These are phyloP conservation scores for Cercospora brassicicola DNA, from an alignment of 2,329 filamentous ascomycete genomes.

Conservation along the genomic window DNA sequence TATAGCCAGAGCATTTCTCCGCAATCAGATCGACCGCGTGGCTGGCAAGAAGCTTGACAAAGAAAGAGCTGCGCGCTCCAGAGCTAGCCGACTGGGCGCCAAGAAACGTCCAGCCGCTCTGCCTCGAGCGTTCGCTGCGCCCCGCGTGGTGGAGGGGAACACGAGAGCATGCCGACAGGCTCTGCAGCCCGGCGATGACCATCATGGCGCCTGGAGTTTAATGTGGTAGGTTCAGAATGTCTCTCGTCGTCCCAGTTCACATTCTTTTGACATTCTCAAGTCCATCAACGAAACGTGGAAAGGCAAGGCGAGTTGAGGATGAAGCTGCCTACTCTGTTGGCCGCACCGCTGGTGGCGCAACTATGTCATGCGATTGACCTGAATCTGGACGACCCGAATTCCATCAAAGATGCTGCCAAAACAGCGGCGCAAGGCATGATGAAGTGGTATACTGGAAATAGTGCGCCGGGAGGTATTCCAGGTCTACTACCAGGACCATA, in stretches of 20 bases:
- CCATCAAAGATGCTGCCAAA: constrained; percentile 47
- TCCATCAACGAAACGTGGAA: neutral
- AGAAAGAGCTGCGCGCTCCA: neutral
- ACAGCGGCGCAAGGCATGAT: constrained; percentile 52
- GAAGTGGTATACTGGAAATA: constrained; percentile 55
- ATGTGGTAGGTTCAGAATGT: neutral
- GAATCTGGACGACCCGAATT: constrained; percentile 36
- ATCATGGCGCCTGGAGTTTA: constrained; percentile 1
- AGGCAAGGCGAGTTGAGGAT: neutral
- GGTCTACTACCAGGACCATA: constrained; percentile 63
- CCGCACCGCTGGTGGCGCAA: constrained; percentile 22
- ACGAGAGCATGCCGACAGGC: constrained; percentile 1
- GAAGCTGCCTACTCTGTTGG: neutral
- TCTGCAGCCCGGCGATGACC: neutral
- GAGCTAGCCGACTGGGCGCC: constrained; percentile 2
- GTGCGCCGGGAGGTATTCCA: constrained; percentile 52
- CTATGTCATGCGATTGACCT: constrained; percentile 29
- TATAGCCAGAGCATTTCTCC: neutral
- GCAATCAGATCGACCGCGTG: neutral
- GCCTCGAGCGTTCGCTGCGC: constrained; percentile 2
- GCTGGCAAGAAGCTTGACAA: constrained; percentile 1
- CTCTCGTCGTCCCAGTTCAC: neutral
- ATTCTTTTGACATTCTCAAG: neutral
- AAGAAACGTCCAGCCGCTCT: constrained; percentile 5
- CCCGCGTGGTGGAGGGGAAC: constrained; percentile 6